Base-by-base conservation (phyloP, 805 yeast species). In the Kazachstania martiniae region DNA sequence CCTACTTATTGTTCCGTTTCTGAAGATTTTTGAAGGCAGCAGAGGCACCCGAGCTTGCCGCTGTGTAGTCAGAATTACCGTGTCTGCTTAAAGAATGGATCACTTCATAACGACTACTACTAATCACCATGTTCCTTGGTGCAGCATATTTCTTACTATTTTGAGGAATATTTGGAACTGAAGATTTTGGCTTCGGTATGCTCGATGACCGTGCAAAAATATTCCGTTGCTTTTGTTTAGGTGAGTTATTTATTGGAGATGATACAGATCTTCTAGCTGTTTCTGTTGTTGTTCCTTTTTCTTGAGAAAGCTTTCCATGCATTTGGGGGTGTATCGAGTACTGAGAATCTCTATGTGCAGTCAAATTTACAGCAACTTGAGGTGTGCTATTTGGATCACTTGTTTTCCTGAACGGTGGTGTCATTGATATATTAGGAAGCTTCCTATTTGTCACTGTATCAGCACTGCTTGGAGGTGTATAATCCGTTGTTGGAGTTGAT, bases 71-170 rank as follows among this genome's bases (percentile, higher is more conserved):
- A 17, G 27, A 19, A 27, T 32, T 37, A 23, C 31, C 32, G 12
- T 41, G 29, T n/a, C 34, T 38, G 27, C 41, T 36, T 28, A 51
- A 29, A 5, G 55, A 39, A 30, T 46, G 42, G n/a, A 55, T 35
- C 5, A 53, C 58, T 26, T 55, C 59, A 32, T 44, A 48, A 13
- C 60, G 43, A 28, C 58, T 52, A 36, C 59, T 53, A 28, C 58
- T 53, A 18, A 53, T 48, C 6, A 55, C 46, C 53, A 55, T 49
- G 27, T 51, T 47, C 18, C 42, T 41, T 9, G 56, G 55, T 5
- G 40, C 46, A 21, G 37, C 33, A 23, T 43, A 44, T 29, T 40
- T 48, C 29, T 43, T 47, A 9, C 21, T 18, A 8, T 21, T 6
- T 8, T 25, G 16, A 8, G 28, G 28, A 10, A n/a, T 12, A 6